phyloP scores from a whole-genome alignment of 495 filamentous ascomycete genomes.

The Penicillium daleae region DNA sequence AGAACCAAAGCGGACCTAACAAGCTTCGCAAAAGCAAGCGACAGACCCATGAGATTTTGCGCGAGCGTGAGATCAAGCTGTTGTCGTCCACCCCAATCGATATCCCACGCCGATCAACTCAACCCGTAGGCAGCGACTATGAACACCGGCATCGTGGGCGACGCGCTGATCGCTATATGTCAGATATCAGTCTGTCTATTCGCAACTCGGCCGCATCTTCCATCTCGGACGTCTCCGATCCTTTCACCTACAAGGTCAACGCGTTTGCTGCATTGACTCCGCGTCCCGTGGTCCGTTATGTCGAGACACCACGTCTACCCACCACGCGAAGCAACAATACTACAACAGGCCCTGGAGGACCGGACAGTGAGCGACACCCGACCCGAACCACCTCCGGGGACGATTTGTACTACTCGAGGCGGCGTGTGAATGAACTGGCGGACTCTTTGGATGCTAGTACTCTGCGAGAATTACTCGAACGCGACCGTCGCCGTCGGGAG shows the following conservation, averaged over 20 bases:
- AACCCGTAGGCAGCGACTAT: conserved; percentile 43
- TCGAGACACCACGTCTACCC: conserved; percentile 60
- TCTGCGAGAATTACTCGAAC: conserved; percentile 80
- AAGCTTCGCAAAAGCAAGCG: conserved; percentile 75
- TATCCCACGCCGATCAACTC: conserved; percentile 61
- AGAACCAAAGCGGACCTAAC: conserved; percentile 53
- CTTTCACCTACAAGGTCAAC: conserved; percentile 74
- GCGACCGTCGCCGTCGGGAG: conserved; percentile 77
- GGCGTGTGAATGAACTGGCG: conserved; percentile 77
- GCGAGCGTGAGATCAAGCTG: conserved; percentile 85
- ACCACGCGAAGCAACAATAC: conserved; percentile 40
- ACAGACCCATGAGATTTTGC: conserved; percentile 68
- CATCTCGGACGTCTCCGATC: conserved; percentile 70
- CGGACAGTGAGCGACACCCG: conserved; percentile 45
- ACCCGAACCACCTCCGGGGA: conserved; percentile 60
- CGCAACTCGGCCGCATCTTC: conserved; percentile 75
- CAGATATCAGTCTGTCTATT: conserved; percentile 73
- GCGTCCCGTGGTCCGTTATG: conserved; percentile 75
- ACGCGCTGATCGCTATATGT: conserved; percentile 63
- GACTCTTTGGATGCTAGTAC: conserved; percentile 80
- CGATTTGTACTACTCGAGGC: conserved; percentile 62
- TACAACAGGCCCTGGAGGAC: conserved; percentile 41
- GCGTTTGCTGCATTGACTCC: conserved; percentile 75
- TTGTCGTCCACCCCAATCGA: conserved; percentile 70
- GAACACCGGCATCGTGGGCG: conserved; percentile 65